Evolutionary conservation across 2,329 filamentous ascomycete genomes (phyloP), one percentile per base, ranked within the genome.

Genomic region (Venturia carpophila): DNA sequence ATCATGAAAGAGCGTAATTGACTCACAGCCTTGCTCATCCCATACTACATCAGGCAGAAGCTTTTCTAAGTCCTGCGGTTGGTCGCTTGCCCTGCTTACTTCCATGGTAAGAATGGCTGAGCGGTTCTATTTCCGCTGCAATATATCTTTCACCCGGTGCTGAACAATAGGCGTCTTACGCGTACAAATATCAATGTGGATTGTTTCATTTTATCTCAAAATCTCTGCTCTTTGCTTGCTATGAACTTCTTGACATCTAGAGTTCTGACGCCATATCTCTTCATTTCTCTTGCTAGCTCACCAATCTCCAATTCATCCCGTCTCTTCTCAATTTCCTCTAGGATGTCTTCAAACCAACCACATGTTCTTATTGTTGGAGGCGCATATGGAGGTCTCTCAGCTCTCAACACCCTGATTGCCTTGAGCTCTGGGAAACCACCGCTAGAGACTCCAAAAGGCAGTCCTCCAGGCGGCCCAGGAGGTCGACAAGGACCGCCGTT

Each of bases 311-410:
- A 19, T 49, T 24, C 62, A 17, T 19, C 42, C 43, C 62, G 45
- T 52, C 34, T 52, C 45, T 63, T 52, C 30, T 63, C 62, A 41
- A 39, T 43, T 10, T 49, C 49, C 0, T 42, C 34, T 5, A 60
- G 30, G 30, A 64, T 64, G 63, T 5, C 63, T 5, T 17, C 37
- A 13, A 63, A 5, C 37, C 63, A 64, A 49, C 63, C 63, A 19
- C 63, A 60, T 17, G 79, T 92, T 13, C 79, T 92, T 45, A 79
- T 92, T 65, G 81, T 87, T 41, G 89, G 89, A 45, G 88, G 87
- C 68, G 87, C 86, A 47, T 92, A 92, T 70, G 84, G 81, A n/a
- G 89, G 89, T 42, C 80, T 92, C 5, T 83, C 86, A 15, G 81
- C 84, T 1, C 83, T 85, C 6, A 75, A 89, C 69, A 88, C 89